phyloP scores from a whole-genome alignment of 306 rosid species.

The Vicia faba region DNA sequence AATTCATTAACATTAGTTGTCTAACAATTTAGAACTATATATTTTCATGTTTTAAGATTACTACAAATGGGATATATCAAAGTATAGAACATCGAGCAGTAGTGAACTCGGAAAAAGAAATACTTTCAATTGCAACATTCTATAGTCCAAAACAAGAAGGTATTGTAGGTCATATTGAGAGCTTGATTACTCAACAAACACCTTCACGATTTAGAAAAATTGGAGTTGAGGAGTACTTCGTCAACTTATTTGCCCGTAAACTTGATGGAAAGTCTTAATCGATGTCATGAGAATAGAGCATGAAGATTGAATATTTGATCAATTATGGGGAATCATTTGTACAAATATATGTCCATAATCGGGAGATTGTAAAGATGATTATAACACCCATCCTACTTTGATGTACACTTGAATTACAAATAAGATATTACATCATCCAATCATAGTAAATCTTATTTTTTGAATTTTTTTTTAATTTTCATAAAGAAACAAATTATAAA shows the following conservation, averaged over 20 bases:
- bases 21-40: too few species aligned
- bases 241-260: constrained; percentile 32
- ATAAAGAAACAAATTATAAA: too few species aligned
- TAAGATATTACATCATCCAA: too few species aligned
- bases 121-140: constrained; percentile 50
- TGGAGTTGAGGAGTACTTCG: constrained; percentile 25
- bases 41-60: constrained; percentile 32
- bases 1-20: too few species aligned
- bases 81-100: constrained; percentile 46
- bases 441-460: too few species aligned
- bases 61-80: constrained; percentile 39
- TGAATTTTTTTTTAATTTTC: too few species aligned
- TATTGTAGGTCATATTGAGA: constrained; percentile 37
- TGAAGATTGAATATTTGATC: neutral
- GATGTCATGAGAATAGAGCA: constrained; percentile 39
- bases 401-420: too few species aligned
- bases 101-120: constrained; percentile 37
- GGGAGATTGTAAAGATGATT: too few species aligned
- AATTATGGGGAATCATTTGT: neutral
- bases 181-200: constrained; percentile 32
- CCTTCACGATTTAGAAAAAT: constrained; percentile 39
- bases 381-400: too few species aligned
- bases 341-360: neutral
- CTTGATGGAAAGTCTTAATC: constrained; percentile 44
- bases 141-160: constrained; percentile 24